Base-by-base conservation (phyloP, 2,329 filamentous ascomycete genomes). In the Tolypocladium sp. region DNA sequence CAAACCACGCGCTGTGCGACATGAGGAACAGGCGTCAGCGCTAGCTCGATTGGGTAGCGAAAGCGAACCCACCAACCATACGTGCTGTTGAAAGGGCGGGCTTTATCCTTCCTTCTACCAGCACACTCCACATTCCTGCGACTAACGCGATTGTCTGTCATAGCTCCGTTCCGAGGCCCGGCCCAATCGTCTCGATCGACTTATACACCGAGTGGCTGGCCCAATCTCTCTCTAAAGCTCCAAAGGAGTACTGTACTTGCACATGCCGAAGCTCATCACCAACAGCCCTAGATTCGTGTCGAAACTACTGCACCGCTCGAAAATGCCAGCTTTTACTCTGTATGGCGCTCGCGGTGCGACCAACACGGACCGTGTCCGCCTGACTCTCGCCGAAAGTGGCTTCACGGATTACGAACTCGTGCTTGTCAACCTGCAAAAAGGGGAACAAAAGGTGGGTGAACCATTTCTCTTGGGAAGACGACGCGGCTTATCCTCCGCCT, bases 261-360 rank as follows among this genome's bases (percentile, higher is more conserved):
- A 63, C 60, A 72, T 72, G 69, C 68, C 64, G 20, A 72, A 57
- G 60, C 61, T 73, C 65, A 63, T 60, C 56, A 66, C 64, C 37
- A 33, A 33, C 5, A 67, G 56, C 54, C 56, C 61, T 37, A 25
- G 57, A 63, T 60, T 71, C 58, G 44, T 63, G 30, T 71, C 69
- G 22, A 70, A 65, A 65, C 41, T 68, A 54, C 58, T 69, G n/a
- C 60, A 67, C 59, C 61, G 38, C 57, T 70, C 66, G 22, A 76
- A 70, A 65, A 77, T 76, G 74, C 70, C 74, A 55, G 73, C 72
- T 55, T 77, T 77, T 61, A 77, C 72, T 63, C 69, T 77, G 1
- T 76, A 76, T 62, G 72, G 72, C 59, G 65, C 69, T 60, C 73
- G 69, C 58, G 71, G 73, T 55, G 76, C 75, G 61, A 73, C 71